These are phyloP conservation scores for Aspergillus hortae DNA, from an alignment of 2,329 filamentous ascomycete genomes.

Conservation along the genomic window DNA sequence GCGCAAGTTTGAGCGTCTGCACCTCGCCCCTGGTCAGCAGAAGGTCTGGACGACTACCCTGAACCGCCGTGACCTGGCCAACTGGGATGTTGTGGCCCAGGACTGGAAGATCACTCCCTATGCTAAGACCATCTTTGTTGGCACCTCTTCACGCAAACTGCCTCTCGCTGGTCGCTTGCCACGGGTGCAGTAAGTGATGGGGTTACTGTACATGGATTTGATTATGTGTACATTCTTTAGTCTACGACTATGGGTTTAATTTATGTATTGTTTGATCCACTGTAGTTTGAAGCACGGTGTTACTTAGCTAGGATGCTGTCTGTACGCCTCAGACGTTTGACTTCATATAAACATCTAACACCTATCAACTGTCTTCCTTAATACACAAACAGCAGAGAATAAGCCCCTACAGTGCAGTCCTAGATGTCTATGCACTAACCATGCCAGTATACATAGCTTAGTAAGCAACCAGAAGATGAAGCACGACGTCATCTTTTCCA, in stretches of 20 bases:
- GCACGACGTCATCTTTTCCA: neutral
- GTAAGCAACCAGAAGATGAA: neutral
- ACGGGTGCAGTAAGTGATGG: constrained; percentile 17
- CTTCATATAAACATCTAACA: too few species aligned
- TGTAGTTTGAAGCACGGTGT: too few species aligned
- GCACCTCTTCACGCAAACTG: constrained; percentile 56
- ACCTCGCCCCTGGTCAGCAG: constrained; percentile 66
- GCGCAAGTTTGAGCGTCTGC: constrained; percentile 76
- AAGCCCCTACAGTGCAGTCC: neutral
- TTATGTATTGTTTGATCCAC: too few species aligned
- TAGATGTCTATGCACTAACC: neutral
- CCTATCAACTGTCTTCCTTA: too few species aligned
- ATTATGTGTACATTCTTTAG: constrained; percentile 4
- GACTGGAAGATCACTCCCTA: constrained; percentile 70
- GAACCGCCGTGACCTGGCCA: constrained; percentile 77
- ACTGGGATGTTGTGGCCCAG: constrained; percentile 77
- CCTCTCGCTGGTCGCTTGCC: constrained; percentile 43
- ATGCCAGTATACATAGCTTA: neutral
- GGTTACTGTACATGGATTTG: constrained; percentile 2
- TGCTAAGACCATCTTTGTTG: constrained; percentile 59
- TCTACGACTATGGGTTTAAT: too few species aligned
- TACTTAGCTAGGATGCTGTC: too few species aligned
- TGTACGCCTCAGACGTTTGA: too few species aligned
- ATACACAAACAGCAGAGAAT: too few species aligned
- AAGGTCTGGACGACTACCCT: constrained; percentile 65